Evolutionary conservation across 495 filamentous ascomycete species (phyloP).

Genomic region (Acidomyces sp.): DNA sequence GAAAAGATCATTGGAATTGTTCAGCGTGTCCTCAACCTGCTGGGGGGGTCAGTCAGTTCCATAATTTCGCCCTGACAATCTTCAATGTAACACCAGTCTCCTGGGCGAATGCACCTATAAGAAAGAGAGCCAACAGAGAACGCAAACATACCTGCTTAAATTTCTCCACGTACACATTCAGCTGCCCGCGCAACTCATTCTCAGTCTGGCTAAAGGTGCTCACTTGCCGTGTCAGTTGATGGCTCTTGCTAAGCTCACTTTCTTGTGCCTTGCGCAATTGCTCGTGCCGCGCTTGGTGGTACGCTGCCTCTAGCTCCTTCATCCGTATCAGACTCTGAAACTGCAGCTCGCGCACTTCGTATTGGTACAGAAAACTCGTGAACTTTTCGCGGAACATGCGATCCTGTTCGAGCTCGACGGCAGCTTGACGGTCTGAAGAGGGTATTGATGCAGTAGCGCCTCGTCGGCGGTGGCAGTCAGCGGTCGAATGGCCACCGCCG

Average conservation of each 20-base stretch:
- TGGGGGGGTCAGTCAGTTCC: conserved; percentile 20
- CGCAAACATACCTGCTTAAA: conserved; percentile 85
- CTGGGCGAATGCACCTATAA: too few species aligned
- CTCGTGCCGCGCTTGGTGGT: conserved; percentile 72
- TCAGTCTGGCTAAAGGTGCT: conserved; percentile 95
- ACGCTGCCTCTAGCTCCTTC: conserved; percentile 94
- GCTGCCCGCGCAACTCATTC: conserved; percentile 78
- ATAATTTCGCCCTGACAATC: too few species aligned
- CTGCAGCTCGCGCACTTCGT: conserved; percentile 83
- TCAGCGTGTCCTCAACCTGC: conserved; percentile 96
- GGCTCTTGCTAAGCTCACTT: conserved; percentile 59
- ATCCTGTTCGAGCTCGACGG: conserved; percentile 19
- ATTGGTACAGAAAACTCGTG: conserved; percentile 88
- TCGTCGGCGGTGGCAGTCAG: conserved; percentile 50
- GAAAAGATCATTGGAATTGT: conserved; percentile 97
- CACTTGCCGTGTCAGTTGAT: conserved; percentile 77
- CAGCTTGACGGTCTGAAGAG: not conserved
- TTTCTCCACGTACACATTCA: conserved; percentile 98
- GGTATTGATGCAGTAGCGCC: not conserved
- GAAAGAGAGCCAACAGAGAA: not conserved
- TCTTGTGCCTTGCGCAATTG: conserved; percentile 80
- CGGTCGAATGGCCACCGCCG: too few species aligned
- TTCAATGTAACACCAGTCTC: too few species aligned
- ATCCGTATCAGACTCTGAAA: conserved; percentile 79
- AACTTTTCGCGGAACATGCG: conserved; percentile 74